Conservation (phyloP, 2,329 filamentous ascomycete genomes). For the Colletotrichum graminicola region DNA sequence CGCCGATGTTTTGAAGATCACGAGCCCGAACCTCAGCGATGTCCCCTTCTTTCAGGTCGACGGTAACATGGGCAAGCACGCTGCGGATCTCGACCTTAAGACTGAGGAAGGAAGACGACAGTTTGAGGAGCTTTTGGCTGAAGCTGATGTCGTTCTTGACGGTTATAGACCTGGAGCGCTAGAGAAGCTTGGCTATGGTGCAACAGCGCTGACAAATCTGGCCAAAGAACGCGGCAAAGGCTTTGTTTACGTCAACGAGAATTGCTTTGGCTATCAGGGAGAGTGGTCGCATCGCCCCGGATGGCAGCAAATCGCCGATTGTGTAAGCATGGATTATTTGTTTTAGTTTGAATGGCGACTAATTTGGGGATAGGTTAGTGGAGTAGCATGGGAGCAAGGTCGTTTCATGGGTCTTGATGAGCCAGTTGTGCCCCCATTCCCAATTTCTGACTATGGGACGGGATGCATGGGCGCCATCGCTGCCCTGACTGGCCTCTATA, state of each 20-base stretch:
- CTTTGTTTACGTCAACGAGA: conserved; percentile 76
- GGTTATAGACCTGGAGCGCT: conserved; percentile 77
- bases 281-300: conserved; percentile 75
- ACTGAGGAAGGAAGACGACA: conserved; percentile 61
- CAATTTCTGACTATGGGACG: conserved; percentile 76
- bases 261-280: conserved; percentile 73
- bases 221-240: conserved; percentile 69
- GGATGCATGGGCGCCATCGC: conserved; percentile 79
- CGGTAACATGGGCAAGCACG: conserved; percentile 78
- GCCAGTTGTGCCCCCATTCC: conserved; percentile 75
- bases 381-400: conserved; percentile 73
- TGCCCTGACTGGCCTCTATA: conserved; percentile 72
- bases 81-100: conserved; percentile 73
- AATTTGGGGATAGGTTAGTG: conserved; percentile 53
- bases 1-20: conserved; percentile 79
- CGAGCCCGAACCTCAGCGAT: conserved; percentile 74
- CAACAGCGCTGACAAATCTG: conserved; percentile 64
- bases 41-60: conserved; percentile 81
- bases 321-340: conserved; percentile 51
- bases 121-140: conserved; percentile 71
- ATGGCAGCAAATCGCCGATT: conserved; percentile 81
- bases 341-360: neutral
- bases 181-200: conserved; percentile 72
- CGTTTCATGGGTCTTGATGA: conserved; percentile 70
- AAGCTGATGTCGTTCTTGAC: conserved; percentile 74